A percentile compares a stretch with the other conserved stretches of the same genome.
Evolutionary conservation across 2,329 filamentous ascomycete genomes (phyloP).

Genomic region (Phialophora expanda): DNA sequence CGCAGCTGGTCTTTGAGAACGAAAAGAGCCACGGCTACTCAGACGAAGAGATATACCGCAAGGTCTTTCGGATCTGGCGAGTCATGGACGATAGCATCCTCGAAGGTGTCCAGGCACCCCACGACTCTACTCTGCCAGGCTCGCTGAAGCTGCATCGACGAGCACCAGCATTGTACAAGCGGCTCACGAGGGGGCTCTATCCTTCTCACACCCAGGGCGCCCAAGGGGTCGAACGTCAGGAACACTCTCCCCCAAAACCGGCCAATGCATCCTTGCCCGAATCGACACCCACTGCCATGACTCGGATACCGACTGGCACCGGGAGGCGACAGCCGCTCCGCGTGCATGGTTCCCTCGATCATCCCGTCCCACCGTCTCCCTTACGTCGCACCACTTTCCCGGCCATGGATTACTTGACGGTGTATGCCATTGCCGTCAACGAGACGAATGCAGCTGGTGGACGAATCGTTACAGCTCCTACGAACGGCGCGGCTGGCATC

Average conservation of each 20-base stretch:
- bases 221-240: constrained; percentile 4
- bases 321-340: constrained; percentile 19
- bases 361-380: constrained; percentile 30
- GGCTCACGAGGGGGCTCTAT: constrained; percentile 35
- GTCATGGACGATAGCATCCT: constrained; percentile 37
- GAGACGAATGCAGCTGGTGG: constrained; percentile 31
- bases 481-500: constrained; percentile 35
- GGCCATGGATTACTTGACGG: constrained; percentile 36
- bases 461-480: constrained; percentile 16
- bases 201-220: constrained; percentile 25
- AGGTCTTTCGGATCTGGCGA: constrained; percentile 34
- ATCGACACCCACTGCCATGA: constrained; percentile 1
- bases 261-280: constrained; percentile 1
- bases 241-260: not conserved
- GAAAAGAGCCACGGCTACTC: constrained; percentile 32
- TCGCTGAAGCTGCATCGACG: constrained; percentile 34
- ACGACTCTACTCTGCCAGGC: constrained; percentile 29
- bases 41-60: constrained; percentile 32
- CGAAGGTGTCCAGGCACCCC: constrained; percentile 34
- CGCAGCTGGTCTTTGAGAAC: constrained; percentile 36
- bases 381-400: constrained; percentile 28
- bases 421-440: constrained; percentile 36
- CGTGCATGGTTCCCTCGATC: constrained; percentile 30
- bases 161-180: constrained; percentile 33
- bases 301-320: not conserved